Conservation (phyloP, 805 yeast genomes). For the Candida succiphila region DNA sequence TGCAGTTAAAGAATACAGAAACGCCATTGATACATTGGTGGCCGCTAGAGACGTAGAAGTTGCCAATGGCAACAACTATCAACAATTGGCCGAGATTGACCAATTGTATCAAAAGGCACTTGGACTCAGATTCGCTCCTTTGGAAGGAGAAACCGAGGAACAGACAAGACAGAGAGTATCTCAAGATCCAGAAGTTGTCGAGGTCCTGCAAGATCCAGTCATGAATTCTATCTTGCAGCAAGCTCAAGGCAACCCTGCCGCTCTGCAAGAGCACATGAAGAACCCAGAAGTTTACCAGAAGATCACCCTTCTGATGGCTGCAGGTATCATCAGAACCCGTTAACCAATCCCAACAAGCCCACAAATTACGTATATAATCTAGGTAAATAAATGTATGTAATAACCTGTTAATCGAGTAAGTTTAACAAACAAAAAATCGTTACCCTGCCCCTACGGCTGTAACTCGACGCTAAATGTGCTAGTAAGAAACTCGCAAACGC, state of each 20-base stretch:
- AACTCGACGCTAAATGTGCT: too few species aligned
- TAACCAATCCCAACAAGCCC: slow-evolving; percentile 17
- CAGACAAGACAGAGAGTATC: slow-evolving; percentile 86
- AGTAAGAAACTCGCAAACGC: too few species aligned
- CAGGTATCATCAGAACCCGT: slow-evolving; percentile 92
- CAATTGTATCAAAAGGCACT: slow-evolving; percentile 70
- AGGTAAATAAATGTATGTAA: background rate
- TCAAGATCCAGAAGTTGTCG: slow-evolving; percentile 89
- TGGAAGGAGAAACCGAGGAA: slow-evolving; percentile 87
- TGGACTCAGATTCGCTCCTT: slow-evolving; percentile 69
- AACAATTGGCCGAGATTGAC: slow-evolving; percentile 63
- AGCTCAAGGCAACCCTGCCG: slow-evolving; percentile 93
- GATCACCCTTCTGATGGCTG: slow-evolving; percentile 83
- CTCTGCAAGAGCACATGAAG: slow-evolving; percentile 94
- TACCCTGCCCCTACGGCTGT: slow-evolving; percentile 4
- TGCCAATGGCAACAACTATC: slow-evolving; percentile 50
- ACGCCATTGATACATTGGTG: slow-evolving; percentile 73
- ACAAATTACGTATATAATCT: too few species aligned
- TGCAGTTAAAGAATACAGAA: slow-evolving; percentile 79
- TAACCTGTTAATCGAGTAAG: background rate
- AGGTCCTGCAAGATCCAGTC: slow-evolving; percentile 85
- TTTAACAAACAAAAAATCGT: too few species aligned
- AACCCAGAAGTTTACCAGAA: slow-evolving; percentile 88
- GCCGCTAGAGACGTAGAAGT: slow-evolving; percentile 69
- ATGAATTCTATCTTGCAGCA: slow-evolving; percentile 93